phyloP scores from a whole-genome alignment of 805 yeast genomes.

The Cyberlindnera mycetangii region DNA sequence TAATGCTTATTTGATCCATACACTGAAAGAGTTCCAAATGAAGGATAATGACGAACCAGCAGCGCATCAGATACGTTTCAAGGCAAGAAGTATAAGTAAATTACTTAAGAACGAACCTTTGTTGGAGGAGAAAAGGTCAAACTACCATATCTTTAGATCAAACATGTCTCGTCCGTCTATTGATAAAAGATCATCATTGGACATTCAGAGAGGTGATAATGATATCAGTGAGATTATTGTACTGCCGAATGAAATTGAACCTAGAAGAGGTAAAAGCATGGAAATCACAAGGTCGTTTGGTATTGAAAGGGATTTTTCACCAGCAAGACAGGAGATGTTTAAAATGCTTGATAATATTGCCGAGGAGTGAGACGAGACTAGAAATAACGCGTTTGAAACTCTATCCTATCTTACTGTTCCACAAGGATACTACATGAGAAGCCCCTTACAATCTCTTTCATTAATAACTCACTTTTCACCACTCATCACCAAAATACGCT shows the following conservation, averaged over 20 bases:
- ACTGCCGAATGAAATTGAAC: slow-evolving; percentile 1
- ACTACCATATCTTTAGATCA: slow-evolving; percentile 38
- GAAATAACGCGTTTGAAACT: not conserved
- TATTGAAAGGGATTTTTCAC: slow-evolving; percentile 6
- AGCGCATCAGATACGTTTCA: slow-evolving; percentile 36
- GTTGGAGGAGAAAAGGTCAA: slow-evolving; percentile 38
- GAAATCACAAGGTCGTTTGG: slow-evolving; percentile 21
- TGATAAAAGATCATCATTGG: slow-evolving; percentile 28
- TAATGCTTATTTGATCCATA: slow-evolving; percentile 33
- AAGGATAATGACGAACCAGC: slow-evolving; percentile 26
- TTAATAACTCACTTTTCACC: too few relatives aligned
- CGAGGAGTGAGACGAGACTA: slow-evolving; percentile 19
- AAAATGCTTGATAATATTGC: slow-evolving; percentile 21
- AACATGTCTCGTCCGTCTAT: slow-evolving; percentile 42
- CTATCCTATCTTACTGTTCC: too few relatives aligned
- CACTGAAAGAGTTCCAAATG: slow-evolving; percentile 30
- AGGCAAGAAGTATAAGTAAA: slow-evolving; percentile 34
- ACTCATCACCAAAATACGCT: too few relatives aligned
- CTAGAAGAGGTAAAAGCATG: slow-evolving; percentile 28
- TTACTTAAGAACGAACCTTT: slow-evolving; percentile 32
- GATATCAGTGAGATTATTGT: slow-evolving; percentile 8
- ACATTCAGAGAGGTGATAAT: slow-evolving; percentile 18
- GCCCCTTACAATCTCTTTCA: too few relatives aligned
- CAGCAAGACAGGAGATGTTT: slow-evolving; percentile 9
- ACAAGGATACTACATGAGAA: too few relatives aligned